Percentiles rank a stretch among this genome's conserved stretches.
Conservation (phyloP, 345 rosid species). For the Luvunga scandens region DNA sequence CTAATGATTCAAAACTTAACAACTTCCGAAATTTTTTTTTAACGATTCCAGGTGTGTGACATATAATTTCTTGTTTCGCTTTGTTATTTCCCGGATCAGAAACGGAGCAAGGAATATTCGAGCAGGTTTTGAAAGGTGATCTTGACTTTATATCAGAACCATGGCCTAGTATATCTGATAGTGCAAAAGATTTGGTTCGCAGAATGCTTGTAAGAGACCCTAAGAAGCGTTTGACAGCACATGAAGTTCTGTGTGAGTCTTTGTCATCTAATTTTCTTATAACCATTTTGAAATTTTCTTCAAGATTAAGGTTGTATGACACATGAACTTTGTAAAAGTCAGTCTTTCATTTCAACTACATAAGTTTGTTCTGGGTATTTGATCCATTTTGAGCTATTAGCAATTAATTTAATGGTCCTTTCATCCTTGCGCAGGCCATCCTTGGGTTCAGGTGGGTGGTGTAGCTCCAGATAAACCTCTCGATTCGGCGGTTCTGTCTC, state of each 20-base stretch:
- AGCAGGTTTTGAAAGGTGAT: constrained; percentile 90
- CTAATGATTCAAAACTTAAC: neutral
- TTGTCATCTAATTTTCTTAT: neutral
- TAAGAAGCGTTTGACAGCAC: constrained; percentile 74
- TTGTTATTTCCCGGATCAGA: constrained; percentile 46
- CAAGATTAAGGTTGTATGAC: neutral
- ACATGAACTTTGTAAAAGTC: too few species aligned
- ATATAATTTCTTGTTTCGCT: constrained; percentile 19
- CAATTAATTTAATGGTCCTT: neutral
- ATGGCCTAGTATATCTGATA: constrained; percentile 87
- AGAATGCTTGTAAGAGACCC: constrained; percentile 87
- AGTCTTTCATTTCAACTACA: too few species aligned
- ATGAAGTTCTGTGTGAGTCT: constrained; percentile 85
- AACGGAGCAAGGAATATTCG: constrained; percentile 94
- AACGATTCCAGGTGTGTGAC: constrained; percentile 9
- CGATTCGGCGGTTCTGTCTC: constrained; percentile 84
- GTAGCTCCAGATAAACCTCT: constrained; percentile 92
- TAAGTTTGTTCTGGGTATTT: neutral
- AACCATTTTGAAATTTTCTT: neutral
- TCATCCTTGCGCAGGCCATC: constrained; percentile 63
- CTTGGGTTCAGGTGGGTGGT: constrained; percentile 90
- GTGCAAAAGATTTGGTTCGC: constrained; percentile 84
- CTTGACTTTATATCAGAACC: constrained; percentile 93
- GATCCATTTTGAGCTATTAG: neutral
- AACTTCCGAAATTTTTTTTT: neutral